These are phyloP conservation scores for Grigorovia humatica DNA, from an alignment of 805 yeast species.

Conservation along the genomic window DNA sequence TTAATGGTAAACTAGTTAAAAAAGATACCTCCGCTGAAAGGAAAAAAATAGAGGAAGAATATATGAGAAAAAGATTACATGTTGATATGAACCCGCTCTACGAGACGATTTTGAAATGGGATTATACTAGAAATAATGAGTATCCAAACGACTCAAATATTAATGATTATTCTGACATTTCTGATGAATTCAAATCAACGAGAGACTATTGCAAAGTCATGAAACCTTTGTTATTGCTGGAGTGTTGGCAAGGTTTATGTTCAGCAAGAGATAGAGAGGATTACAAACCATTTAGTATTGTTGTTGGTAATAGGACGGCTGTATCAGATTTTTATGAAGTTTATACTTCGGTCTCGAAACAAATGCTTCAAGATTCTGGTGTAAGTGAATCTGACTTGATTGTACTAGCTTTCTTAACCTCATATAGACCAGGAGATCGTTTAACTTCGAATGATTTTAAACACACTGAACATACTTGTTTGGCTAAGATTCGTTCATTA, in stretches of 20 bases:
- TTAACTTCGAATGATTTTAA: conserved; percentile 29
- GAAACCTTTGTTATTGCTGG: conserved; percentile 75
- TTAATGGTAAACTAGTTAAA: conserved; percentile 31
- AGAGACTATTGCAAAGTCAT: conserved; percentile 59
- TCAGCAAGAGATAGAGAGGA: conserved; percentile 55
- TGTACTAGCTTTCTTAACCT: conserved; percentile 47
- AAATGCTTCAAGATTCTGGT: conserved; percentile 39
- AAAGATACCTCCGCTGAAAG: conserved; percentile 32
- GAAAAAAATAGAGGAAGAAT: conserved; percentile 53
- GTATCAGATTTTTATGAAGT: conserved; percentile 85
- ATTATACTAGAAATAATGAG: conserved; percentile 45
- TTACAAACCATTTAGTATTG: conserved; percentile 48
- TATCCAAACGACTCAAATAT: conserved; percentile 45
- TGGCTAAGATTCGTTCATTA: conserved; percentile 71
- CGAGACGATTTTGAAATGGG: conserved; percentile 62
- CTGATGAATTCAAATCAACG: conserved; percentile 45
- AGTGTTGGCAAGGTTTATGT: conserved; percentile 87
- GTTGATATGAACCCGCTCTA: conserved; percentile 74
- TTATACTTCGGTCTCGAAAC: conserved; percentile 56
- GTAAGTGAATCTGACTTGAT: conserved; percentile 69
- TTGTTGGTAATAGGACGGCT: conserved; percentile 70
- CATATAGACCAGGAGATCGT: conserved; percentile 19
- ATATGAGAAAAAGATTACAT: conserved; percentile 69
- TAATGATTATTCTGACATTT: conserved; percentile 36
- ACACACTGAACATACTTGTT: conserved; percentile 39